Evolutionary conservation across 192 early-diverging fungal genomes (phyloP).

Genomic region (Linnemannia schmuckeri): DNA sequence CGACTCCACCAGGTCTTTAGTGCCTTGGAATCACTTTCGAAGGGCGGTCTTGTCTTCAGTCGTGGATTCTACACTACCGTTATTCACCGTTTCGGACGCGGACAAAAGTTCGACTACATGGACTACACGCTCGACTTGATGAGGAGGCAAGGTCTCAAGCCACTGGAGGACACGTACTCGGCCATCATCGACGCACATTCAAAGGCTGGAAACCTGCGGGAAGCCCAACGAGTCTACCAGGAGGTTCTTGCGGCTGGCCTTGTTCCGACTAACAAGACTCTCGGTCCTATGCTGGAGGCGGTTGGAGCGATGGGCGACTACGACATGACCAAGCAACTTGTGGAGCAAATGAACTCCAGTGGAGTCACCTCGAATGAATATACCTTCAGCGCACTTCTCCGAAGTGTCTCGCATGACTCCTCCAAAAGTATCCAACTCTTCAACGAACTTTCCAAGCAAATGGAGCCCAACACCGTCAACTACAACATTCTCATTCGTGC

Average conservation of each 20-base stretch:
- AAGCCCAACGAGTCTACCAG: conserved; percentile 44
- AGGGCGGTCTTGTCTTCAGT: conserved; percentile 27
- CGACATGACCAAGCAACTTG: conserved; percentile 49
- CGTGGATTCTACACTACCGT: conserved; percentile 35
- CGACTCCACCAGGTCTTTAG: conserved; percentile 28
- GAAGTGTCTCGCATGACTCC: conserved; percentile 28
- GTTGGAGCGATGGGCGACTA: conserved; percentile 54
- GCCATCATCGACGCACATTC: conserved; percentile 51
- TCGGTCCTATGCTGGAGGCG: conserved; percentile 52
- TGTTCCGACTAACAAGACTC: conserved; percentile 14
- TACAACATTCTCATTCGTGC: conserved; percentile 62
- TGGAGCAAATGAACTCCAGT: conserved; percentile 45
- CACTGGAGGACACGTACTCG: conserved; percentile 32
- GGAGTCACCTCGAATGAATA: conserved; percentile 41
- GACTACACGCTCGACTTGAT: conserved; percentile 34
- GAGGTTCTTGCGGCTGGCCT: conserved; percentile 36
- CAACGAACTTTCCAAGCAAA: conserved; percentile 36
- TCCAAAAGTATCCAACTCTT: conserved; percentile 20
- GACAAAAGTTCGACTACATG: conserved; percentile 44
- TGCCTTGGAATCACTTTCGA: conserved; percentile 6
- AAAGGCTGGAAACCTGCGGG: conserved; percentile 46
- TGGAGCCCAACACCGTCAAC: conserved; percentile 57
- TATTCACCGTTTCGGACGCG: conserved; percentile 44
- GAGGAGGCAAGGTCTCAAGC: conserved; percentile 46
- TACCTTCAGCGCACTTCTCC: conserved; percentile 47